Percentiles rank a stretch among this genome's conserved stretches.
Conservation (phyloP, 2,329 filamentous ascomycete species). For the Aureobasidium leucospermi region DNA sequence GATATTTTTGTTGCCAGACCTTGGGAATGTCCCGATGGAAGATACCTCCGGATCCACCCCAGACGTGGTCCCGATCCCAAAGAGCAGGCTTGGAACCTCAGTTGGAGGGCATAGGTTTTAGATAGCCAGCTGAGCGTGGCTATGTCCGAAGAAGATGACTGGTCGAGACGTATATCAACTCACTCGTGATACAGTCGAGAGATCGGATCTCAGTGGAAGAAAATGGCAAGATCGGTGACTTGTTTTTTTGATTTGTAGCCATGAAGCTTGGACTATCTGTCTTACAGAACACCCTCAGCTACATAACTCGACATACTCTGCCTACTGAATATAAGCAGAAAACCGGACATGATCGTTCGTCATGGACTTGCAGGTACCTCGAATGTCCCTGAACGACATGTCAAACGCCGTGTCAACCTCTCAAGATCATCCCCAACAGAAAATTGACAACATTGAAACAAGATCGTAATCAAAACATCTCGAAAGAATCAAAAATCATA, state of each 20-base stretch:
- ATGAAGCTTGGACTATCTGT: neutral
- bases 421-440: neutral
- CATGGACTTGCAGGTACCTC: neutral
- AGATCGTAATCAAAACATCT: neutral
- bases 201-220: too few species aligned
- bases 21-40: too few species aligned
- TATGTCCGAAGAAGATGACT: too few species aligned
- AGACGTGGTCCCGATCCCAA: too few species aligned
- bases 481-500: slow-evolving; percentile 5
- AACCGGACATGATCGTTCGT: neutral
- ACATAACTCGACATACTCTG: neutral
- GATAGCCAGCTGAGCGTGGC: too few species aligned
- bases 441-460: neutral
- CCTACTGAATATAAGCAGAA: neutral
- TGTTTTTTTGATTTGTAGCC: neutral
- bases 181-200: too few species aligned
- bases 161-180: too few species aligned
- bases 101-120: too few species aligned
- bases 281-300: neutral
- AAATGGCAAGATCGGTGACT: neutral
- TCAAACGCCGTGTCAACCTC: neutral
- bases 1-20: too few species aligned
- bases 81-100: too few species aligned
- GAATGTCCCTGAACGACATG: neutral
- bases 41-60: too few species aligned